Conservation (phyloP, 202 grass and related monocot species). For the Cymbopogon flexuosus region DNA sequence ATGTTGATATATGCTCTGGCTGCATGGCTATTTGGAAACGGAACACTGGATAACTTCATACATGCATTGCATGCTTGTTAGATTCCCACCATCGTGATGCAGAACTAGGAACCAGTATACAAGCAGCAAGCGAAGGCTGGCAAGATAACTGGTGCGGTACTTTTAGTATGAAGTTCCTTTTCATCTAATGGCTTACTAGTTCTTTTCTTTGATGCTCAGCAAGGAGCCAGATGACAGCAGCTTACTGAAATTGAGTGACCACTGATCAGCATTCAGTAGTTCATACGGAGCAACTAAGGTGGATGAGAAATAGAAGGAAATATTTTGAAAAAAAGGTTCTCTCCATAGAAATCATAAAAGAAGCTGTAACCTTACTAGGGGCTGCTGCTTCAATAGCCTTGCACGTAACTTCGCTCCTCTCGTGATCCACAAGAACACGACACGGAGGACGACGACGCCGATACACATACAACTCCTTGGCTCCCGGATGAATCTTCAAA, state of each 20-base stretch:
- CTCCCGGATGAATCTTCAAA: slow-evolving; percentile 75
- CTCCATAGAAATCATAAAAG: background rate
- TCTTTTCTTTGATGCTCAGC: background rate
- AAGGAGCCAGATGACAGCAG: background rate
- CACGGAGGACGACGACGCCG: slow-evolving; percentile 20
- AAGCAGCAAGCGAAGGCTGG: background rate
- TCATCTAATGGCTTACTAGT: background rate
- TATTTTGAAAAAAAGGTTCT: background rate
- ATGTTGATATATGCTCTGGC: background rate
- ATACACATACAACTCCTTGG: background rate
- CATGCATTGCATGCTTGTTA: background rate
- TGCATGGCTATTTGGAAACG: background rate
- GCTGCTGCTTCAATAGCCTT: background rate
- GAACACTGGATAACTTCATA: background rate
- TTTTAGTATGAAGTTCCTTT: background rate
- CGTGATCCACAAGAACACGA: slow-evolving; percentile 25
- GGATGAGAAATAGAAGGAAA: background rate
- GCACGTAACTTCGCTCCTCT: background rate
- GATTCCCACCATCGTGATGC: background rate
- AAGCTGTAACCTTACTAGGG: background rate
- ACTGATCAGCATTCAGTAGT: background rate
- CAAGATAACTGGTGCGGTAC: background rate
- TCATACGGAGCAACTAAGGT: background rate
- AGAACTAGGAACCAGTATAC: background rate
- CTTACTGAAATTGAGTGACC: background rate